A percentile compares a stretch with the other conserved stretches of the same genome.
Evolutionary conservation across 257 asterid genomes (phyloP).

Genomic region (Parsonsia alboflavescens): DNA sequence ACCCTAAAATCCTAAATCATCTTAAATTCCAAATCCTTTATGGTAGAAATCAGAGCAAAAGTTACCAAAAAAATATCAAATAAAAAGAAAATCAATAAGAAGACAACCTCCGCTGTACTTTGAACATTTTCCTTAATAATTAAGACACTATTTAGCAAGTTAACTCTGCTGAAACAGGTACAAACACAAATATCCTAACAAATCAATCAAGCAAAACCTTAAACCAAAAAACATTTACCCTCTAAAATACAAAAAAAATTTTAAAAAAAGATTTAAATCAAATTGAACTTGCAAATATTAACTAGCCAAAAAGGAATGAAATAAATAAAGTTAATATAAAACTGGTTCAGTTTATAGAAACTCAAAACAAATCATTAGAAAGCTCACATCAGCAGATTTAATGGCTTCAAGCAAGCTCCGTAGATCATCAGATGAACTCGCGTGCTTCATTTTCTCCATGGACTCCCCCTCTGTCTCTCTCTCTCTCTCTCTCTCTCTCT

Average conservation of each 20-base stretch:
- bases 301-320: not conserved
- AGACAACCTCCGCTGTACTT: not conserved
- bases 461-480: no score
- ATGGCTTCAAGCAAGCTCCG: slow-evolving; percentile 54
- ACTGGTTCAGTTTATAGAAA: not conserved
- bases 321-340: not conserved
- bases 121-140: not conserved
- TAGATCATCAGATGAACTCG: slow-evolving; percentile 36
- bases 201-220: not conserved
- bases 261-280: no score
- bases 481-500: slow-evolving; percentile 7
- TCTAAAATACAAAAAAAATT: no score
- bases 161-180: no score
- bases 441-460: slow-evolving; percentile 37
- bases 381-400: slow-evolving; percentile 64
- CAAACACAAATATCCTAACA: not conserved
- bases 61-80: not conserved
- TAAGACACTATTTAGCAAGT: not conserved
- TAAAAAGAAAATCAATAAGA: not conserved
- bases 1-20: not conserved
- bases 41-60: not conserved
- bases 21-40: not conserved
- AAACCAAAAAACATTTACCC: not conserved
- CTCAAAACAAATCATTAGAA: slow-evolving; percentile 8
- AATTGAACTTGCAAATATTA: no score